Evolutionary conservation across 176 grass and related monocot species (phyloP), one percentile per base, ranked within the genome.

Genomic region (Carex littledalei): DNA sequence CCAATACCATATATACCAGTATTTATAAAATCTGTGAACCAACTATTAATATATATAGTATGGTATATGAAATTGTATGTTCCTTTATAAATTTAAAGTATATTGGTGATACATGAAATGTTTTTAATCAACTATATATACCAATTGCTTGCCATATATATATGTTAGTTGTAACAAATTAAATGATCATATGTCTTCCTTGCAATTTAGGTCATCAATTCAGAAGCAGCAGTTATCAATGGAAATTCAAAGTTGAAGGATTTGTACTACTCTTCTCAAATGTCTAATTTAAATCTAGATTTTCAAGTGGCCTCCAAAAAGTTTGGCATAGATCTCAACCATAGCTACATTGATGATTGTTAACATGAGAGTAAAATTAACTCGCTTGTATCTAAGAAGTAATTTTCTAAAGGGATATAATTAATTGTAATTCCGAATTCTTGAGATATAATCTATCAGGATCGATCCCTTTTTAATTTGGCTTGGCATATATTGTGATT

Each of bases 151-250:
- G 34, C 3, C 3, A 65, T 26, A 26, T 26, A 65, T 26, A 26
- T 26, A 26, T 60, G 18, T 26, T 65, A 37, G 3, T 63, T 63
- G n/a, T 56, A 56, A 57, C 74, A 55, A 34, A 24, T 24, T 24
- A 24, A 24, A 34, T 57, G 35, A 70, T 29, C 29, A 29, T 78
- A 57, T 78, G 22, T 32, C 5, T 35, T 57, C n/a, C 13, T 37
- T 67, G 18, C 39, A 53, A 21, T 86, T 79, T 52, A 86, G 84
- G 84, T 80, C 60, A 66, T 55, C 52, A 66, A 29, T 45, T 79
- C 73, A 22, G 74, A 86, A 60, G 63, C 62, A 15, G 41, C 55
- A 39, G 50, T 63, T 67, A 55, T 65, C 18, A 55, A 63, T 56
- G 83, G 15, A 37, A 75, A 43, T 62, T 85, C 32, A 17, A 47